These are phyloP conservation scores for Citrus cavaleriei DNA, from an alignment of 345 rosid genomes.

Conservation along the genomic window DNA sequence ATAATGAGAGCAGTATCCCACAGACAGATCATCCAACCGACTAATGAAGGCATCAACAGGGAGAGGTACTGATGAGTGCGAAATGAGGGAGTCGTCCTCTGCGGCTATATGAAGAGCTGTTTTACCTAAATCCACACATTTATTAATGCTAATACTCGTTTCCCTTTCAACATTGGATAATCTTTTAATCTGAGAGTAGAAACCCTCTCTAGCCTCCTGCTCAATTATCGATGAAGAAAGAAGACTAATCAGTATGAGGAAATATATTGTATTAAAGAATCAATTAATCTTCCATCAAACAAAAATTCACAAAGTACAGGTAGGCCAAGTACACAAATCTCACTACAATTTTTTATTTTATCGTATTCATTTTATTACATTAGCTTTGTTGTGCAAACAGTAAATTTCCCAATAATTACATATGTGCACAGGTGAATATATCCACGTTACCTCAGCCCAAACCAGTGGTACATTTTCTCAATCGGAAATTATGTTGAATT, in stretches of 20 bases:
- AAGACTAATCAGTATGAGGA: background rate
- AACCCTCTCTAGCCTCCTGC: slow-evolving; percentile 51
- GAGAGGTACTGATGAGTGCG: slow-evolving; percentile 60
- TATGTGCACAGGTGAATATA: background rate
- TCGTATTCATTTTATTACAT: too few relatives aligned
- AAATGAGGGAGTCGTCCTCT: slow-evolving; percentile 63
- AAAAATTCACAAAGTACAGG: background rate
- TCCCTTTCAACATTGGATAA: slow-evolving; percentile 49
- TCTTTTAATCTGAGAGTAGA: slow-evolving; percentile 29
- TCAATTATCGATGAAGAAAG: background rate
- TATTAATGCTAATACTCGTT: slow-evolving; percentile 55
- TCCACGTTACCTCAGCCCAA: background rate
- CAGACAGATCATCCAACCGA: slow-evolving; percentile 57
- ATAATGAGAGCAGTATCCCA: slow-evolving; percentile 50
- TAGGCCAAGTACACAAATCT: background rate
- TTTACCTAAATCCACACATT: slow-evolving; percentile 51
- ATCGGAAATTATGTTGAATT: background rate
- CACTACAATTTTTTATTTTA: too few relatives aligned
- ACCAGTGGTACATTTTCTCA: background rate
- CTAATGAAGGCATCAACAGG: slow-evolving; percentile 57
- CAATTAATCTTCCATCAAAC: background rate
- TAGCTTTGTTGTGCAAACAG: too few relatives aligned
- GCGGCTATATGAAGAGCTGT: slow-evolving; percentile 59
- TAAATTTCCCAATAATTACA: background rate
- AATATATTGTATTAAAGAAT: background rate